Evolutionary conservation across 1,284 basidiomycete species (phyloP), one percentile per base, ranked within the genome.

Genomic region (Cerrena zonata): DNA sequence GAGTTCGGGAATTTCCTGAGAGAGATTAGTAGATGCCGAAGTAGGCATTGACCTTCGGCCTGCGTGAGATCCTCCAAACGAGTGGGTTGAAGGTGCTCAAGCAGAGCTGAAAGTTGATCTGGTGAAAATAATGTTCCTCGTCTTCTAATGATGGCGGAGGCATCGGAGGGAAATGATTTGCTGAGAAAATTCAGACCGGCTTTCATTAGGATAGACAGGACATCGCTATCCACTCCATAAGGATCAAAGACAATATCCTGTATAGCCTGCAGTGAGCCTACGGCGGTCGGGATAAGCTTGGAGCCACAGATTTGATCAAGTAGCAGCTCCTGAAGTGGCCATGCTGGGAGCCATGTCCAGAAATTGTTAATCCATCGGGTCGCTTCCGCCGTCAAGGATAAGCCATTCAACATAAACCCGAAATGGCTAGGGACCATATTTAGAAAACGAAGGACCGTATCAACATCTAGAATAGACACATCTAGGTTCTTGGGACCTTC

Each of bases 291-390:
- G n/a, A 48, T 4, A 15, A 48, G 4, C 18, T 10, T 19, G 2
- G 19, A 24, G 15, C 38, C 18, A 22, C 12, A 4, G 27, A 51
- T 47, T 1, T 18, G n/a, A 11, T 18, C 13, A 22, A 27, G 48
- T 4, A 40, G 37, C 3, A 15, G n/a, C 18, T 41, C 19, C 23
- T 19, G 24, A 4, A 13, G 15, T 7, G 12, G 23, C 50, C 53
- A 52, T 5, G 34, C 27, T 13, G 23, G 39, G 5, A 49, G 10
- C 53, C 53, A 54, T 11, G 12, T 37, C 53, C 53, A 54, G 38
- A 54, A 52, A 40, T 22, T 12, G 19, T 24, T 19, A 7, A 46
- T 13, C 45, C 45, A 46, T n/a, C 18, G 25, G 7, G 45, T 34
- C 4, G 4, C n/a, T 10, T n/a, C 11, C 34, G n/a, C n/a, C 34